Evolutionary conservation across 2,329 filamentous ascomycete genomes (phyloP).

Genomic region (Aspergillus jensenii): DNA sequence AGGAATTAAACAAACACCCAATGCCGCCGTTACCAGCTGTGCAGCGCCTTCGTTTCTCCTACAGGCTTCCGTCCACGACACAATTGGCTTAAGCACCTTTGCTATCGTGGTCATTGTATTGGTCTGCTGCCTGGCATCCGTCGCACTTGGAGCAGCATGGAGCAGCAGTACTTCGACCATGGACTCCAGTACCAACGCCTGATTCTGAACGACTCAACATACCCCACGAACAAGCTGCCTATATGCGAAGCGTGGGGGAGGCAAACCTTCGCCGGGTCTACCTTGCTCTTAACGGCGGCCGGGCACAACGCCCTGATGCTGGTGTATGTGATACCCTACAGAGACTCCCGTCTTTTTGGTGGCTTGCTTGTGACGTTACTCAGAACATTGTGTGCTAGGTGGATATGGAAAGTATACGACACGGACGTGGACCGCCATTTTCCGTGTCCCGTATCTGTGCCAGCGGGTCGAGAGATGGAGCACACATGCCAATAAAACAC

Average conservation of each 20-base stretch:
- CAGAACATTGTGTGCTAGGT: background rate
- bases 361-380: background rate
- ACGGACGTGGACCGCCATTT: background rate
- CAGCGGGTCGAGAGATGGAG: background rate
- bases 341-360: background rate
- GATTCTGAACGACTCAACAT: background rate
- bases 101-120: too few relatives aligned
- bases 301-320: background rate
- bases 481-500: slow-evolving; percentile 1
- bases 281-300: background rate
- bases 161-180: background rate
- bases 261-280: background rate
- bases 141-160: too few relatives aligned
- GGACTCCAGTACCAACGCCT: background rate
- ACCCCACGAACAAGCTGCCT: background rate
- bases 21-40: too few relatives aligned
- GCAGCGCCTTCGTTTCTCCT: background rate
- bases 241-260: background rate
- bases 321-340: background rate
- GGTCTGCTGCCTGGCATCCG: too few relatives aligned
- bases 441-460: background rate
- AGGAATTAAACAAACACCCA: too few relatives aligned
- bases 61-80: background rate
- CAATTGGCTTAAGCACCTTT: too few relatives aligned
- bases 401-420: slow-evolving; percentile 1